Percentiles rank a stretch among this genome's conserved stretches.
Conservation (phyloP, 306 rosid species). For the Inga leiocalycina region DNA sequence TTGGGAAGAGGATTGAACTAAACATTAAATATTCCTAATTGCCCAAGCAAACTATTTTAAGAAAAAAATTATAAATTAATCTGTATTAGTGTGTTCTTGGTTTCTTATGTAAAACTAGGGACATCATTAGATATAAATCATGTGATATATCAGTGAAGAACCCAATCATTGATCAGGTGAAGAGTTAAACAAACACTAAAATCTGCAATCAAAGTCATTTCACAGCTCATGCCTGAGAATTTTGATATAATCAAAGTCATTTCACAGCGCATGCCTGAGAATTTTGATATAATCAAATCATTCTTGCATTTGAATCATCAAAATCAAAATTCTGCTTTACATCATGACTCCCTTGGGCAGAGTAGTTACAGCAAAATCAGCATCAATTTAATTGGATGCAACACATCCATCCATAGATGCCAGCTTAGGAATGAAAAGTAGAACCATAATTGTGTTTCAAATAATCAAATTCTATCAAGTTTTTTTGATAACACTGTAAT, state of each 20-base stretch:
- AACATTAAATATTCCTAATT: background rate
- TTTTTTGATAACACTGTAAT: background rate
- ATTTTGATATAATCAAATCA: constrained; percentile 18
- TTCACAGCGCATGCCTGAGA: background rate
- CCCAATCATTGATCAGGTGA: background rate
- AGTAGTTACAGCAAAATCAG: background rate
- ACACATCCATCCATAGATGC: constrained; percentile 15
- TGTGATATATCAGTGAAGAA: background rate
- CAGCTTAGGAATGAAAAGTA: background rate
- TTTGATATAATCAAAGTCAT: constrained; percentile 4
- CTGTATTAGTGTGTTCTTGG: background rate
- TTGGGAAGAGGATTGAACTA: background rate
- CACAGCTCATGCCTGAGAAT: background rate
- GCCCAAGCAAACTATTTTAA: background rate
- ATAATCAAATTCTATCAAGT: background rate
- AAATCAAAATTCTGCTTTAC: constrained; percentile 23
- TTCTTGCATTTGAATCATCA: constrained; percentile 28
- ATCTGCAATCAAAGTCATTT: background rate
- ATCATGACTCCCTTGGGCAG: constrained; percentile 12
- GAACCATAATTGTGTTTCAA: constrained; percentile 6
- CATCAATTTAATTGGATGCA: constrained; percentile 36
- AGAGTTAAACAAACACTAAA: background rate
- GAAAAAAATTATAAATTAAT: too few relatives aligned
- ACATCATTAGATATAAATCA: background rate
- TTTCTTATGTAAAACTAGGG: background rate